Conservation (phyloP, 768 basidiomycete species). For the Crassisporium funariophilum region DNA sequence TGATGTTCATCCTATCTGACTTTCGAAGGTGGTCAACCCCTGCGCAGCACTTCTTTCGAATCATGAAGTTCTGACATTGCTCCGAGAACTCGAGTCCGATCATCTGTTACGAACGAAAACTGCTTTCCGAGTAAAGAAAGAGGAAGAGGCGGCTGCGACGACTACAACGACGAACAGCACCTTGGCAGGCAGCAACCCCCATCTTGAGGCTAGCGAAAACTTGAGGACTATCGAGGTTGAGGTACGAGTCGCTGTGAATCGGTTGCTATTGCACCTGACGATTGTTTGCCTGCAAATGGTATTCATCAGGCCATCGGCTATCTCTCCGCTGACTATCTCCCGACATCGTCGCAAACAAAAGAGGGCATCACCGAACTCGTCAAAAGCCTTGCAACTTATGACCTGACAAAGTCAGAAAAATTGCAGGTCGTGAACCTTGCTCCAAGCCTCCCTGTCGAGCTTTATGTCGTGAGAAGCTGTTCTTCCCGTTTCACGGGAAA, state of each 20-base stretch:
- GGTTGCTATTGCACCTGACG: background rate
- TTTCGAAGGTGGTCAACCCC: conserved; percentile 73
- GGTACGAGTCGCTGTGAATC: no score
- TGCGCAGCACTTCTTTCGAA: conserved; percentile 87
- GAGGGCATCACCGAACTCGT: conserved; percentile 68
- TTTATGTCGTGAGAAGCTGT: conserved; percentile 76
- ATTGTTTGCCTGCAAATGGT: background rate
- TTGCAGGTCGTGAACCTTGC: conserved; percentile 90
- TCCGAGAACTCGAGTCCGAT: conserved; percentile 76
- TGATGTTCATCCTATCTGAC: background rate
- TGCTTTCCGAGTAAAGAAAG: conserved; percentile 74
- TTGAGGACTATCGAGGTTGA: conserved; percentile 85
- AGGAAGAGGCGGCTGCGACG: conserved; percentile 56
- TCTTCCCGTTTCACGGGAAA: background rate
- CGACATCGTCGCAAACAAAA: conserved; percentile 64
- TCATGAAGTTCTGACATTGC: conserved; percentile 78
- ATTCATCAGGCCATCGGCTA: conserved; percentile 77
- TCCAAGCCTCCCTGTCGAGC: conserved; percentile 79
- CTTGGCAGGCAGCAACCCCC: conserved; percentile 19
- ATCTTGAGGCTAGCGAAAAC: conserved; percentile 71
- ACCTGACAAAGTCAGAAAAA: conserved; percentile 89
- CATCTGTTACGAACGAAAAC: conserved; percentile 70
- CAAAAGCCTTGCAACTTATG: conserved; percentile 63
- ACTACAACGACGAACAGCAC: conserved; percentile 4
- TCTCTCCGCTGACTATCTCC: conserved; percentile 74